A percentile compares a stretch with the other conserved stretches of the same genome.
Conservation (phyloP, 164 flowering plant species). For the Sextonia rubra region DNA sequence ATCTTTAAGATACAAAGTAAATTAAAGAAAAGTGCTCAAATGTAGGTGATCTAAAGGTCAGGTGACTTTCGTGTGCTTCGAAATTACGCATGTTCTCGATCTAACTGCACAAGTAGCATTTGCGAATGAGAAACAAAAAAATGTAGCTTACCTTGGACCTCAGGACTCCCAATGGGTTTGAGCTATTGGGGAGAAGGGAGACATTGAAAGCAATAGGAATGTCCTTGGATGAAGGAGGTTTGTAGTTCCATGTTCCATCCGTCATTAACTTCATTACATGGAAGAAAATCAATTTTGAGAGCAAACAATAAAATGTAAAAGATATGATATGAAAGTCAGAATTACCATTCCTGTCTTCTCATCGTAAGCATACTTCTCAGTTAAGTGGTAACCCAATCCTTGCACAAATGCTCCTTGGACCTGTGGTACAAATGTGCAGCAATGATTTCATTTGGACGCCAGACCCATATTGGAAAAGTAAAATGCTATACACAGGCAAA, state of each 20-base stretch:
- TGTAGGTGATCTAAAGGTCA: not conserved
- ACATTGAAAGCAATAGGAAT: conserved; percentile 10
- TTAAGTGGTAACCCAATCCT: conserved; percentile 8
- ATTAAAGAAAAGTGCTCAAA: not conserved
- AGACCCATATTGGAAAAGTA: too few relatives aligned
- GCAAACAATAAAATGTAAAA: not conserved
- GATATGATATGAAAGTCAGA: not conserved
- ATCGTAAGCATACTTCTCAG: conserved; percentile 5
- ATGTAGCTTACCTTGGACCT: conserved; percentile 8
- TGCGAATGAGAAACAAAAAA: not conserved
- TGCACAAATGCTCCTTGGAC: conserved; percentile 10
- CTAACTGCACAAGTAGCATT: not conserved
- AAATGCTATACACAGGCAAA: not conserved
- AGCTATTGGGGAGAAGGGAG: conserved; percentile 11
- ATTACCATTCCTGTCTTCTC: conserved; percentile 6
- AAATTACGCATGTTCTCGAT: not conserved
- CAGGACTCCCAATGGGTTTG: conserved; percentile 8
- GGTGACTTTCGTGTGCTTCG: not conserved
- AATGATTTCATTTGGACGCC: not conserved
- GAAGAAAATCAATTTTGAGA: not conserved
- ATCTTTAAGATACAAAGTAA: not conserved
- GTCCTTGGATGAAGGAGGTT: conserved; percentile 12
- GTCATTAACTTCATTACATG: conserved; percentile 7
- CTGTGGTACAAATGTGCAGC: not conserved
- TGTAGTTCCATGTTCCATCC: conserved; percentile 5